Base-by-base conservation (phyloP, 768 basidiomycete species). In the Coprinopsis marcescibilis region DNA sequence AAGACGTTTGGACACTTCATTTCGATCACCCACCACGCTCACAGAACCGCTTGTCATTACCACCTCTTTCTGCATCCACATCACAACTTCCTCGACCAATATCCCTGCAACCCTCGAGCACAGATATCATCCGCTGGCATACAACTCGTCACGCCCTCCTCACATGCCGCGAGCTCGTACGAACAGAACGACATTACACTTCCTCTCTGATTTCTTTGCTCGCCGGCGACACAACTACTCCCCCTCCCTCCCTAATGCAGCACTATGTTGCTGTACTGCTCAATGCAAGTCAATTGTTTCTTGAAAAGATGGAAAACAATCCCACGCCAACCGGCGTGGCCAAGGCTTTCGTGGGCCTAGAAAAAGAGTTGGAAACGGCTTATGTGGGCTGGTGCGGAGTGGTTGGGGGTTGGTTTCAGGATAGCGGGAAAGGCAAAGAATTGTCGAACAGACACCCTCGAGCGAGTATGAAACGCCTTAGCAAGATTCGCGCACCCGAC, bases 261-360 rank as follows among this genome's bases (percentile, higher is more conserved):
- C 57, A 68, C 8, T 74, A 83, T 52, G 63, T 80, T 12, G 75
- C 69, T 14, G 69, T 66, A 6, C 71, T 85, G 10, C 65, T 80
- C 27, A 54, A 58, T 14, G 75, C 69, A 15, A 83, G 81, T 23
- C 69, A 76, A 43, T 60, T 60, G 14, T 65, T 83, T 33, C 52
- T 81, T n/a, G 61, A 61, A 15, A 62, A 63, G n/a, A 71, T 82
- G 57, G 70, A 77, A 26, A 56, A 56, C 24, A 81, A 85, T 45
- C 83, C 83, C 12, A 82, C 80, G 35, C 79, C 78, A 2, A 75
- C 72, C 68, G 83, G 83, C 7, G 76, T 85, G 24, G 75, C 80
- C 10, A 67, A 71, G 4, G 77, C 83, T 5, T 81, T 85, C 52
- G 63, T 84, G 20, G 62, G 69, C 0, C 67, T 65, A 39, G 73